Base-by-base conservation (phyloP, 768 basidiomycete species). In the Rhodotorula diobovata region DNA sequence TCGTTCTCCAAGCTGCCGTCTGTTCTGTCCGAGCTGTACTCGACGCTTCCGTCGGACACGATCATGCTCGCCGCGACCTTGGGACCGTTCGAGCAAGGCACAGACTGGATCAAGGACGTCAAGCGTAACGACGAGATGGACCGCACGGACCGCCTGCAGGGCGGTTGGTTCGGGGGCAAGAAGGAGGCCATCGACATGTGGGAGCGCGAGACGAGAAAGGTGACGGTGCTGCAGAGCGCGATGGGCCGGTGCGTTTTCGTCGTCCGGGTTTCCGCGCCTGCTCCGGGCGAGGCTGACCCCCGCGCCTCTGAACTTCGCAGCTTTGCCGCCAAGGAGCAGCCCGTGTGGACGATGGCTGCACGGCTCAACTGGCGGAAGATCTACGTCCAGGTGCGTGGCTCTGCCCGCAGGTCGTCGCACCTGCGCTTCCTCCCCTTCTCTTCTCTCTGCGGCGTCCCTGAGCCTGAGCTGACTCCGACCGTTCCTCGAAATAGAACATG, bases 261-360 rank as follows among this genome's bases (percentile, higher is more conserved):
- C 48, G 25, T 50, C 25, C 28, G 23, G 30, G 4, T 32, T 56
- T 4, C 18, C 32, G 25, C 37, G 23, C 6, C 34, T 32, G 5
- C 25, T 46, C 21, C 30, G 12, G 10, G 30, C 30, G 28, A 18
- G 21, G 15, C 21, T 59, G 51, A 53, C 51, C 16, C 30, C 15
- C n/a, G 15, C 51, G 20, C 18, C 21, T 12, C 46, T n/a, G 46
- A 50, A 23, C 34, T 55, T 28, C 20, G 11, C 54, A 55, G 54
- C 30, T 77, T 77, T 34, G 70, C 76, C 10, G 76, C 70, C 8
- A 77, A 77, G 61, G 76, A 77, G 51, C 76, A 77, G 54, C 73
- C 73, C 8, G 71, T 70, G 11, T 77, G 76, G 76, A 77, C 70
- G 25, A 71, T 72, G 34, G 70, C 73, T 1, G 76, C 76, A 0